Percentiles rank a stretch among this genome's conserved stretches.
Evolutionary conservation across 2,329 filamentous ascomycete species (phyloP).

Genomic region (Truncatella angustata): DNA sequence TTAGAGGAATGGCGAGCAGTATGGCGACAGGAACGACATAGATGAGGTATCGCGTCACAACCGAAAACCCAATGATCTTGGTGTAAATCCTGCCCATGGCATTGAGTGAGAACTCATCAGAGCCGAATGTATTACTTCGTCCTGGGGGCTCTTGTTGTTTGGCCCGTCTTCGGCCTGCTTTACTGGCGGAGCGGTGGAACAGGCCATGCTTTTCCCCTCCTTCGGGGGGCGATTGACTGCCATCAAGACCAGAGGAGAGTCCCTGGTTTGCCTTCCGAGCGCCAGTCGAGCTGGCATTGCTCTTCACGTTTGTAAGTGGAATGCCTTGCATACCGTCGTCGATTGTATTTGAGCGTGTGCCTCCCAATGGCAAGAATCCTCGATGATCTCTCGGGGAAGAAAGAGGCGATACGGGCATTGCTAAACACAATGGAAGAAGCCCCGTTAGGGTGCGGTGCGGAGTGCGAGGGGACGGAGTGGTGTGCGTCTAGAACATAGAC

Average conservation of each 20-base stretch:
- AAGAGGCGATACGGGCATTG: constrained; percentile 28
- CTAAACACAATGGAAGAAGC: not conserved
- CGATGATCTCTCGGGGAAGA: constrained; percentile 16
- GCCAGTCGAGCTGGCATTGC: constrained; percentile 53
- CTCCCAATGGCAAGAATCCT: constrained; percentile 28
- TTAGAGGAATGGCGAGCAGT: constrained; percentile 60
- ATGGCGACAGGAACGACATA: constrained; percentile 65
- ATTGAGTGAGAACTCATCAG: constrained; percentile 57
- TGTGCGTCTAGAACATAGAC: not conserved
- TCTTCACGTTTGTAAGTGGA: constrained; percentile 54
- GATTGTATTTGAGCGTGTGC: constrained; percentile 15
- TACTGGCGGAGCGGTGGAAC: constrained; percentile 40
- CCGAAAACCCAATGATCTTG: constrained; percentile 62
- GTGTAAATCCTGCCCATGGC: constrained; percentile 65
- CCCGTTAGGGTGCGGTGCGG: not conserved
- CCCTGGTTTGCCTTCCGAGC: constrained; percentile 45
- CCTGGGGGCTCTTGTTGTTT: constrained; percentile 37
- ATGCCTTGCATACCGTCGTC: constrained; percentile 39
- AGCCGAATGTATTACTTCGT: constrained; percentile 43
- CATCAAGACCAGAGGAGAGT: constrained; percentile 28
- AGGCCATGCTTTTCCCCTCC: constrained; percentile 48
- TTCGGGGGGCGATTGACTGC: constrained; percentile 33
- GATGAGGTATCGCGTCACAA: constrained; percentile 64
- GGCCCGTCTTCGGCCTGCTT: constrained; percentile 50
- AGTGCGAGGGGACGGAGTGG: constrained; percentile 5